Conservation (phyloP, 1,284 basidiomycete genomes). For the Moesziomyces sp. region DNA sequence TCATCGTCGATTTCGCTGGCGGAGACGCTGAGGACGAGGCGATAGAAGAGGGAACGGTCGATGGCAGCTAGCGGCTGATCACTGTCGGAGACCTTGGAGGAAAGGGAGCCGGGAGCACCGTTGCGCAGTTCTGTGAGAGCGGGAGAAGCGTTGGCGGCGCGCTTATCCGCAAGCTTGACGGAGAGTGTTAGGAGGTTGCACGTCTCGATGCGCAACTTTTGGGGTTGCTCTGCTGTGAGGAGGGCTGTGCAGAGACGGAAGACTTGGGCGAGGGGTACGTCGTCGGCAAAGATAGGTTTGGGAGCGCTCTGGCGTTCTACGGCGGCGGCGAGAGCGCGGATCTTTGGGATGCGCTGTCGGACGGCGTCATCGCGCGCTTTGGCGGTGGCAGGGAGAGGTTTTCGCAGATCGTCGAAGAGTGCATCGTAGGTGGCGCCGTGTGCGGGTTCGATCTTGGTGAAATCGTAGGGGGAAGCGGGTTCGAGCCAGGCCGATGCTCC, state of each 20-base stretch:
- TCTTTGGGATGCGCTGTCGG: constrained; percentile 32
- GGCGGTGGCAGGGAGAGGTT: constrained; percentile 40
- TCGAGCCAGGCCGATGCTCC: constrained; percentile 22
- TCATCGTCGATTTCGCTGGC: constrained; percentile 38
- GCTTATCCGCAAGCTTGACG: constrained; percentile 49
- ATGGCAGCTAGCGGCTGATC: constrained; percentile 57
- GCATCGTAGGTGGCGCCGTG: constrained; percentile 29
- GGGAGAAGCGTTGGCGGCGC: constrained; percentile 44
- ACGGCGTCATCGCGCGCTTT: constrained; percentile 39
- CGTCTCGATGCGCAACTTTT: constrained; percentile 42
- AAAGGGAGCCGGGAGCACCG: constrained; percentile 57
- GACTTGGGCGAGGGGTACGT: constrained; percentile 49
- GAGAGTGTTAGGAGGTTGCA: constrained; percentile 49
- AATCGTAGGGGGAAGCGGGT: constrained; percentile 38
- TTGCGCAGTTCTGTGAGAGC: constrained; percentile 54
- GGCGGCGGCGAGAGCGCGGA: constrained; percentile 45
- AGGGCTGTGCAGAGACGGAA: constrained; percentile 49
- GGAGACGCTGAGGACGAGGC: constrained; percentile 51
- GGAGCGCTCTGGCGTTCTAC: constrained; percentile 42
- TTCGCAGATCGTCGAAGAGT: constrained; percentile 35
- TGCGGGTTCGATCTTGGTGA: constrained; percentile 31
- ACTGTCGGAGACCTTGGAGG: constrained; percentile 52
- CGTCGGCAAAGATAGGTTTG: constrained; percentile 34
- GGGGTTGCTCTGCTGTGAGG: constrained; percentile 47
- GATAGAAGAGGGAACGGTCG: constrained; percentile 60